Percentiles rank a stretch among this genome's conserved stretches.
These are phyloP conservation scores for Vitis rupestris DNA, from an alignment of 164 flowering plant genomes.

Conservation along the genomic window DNA sequence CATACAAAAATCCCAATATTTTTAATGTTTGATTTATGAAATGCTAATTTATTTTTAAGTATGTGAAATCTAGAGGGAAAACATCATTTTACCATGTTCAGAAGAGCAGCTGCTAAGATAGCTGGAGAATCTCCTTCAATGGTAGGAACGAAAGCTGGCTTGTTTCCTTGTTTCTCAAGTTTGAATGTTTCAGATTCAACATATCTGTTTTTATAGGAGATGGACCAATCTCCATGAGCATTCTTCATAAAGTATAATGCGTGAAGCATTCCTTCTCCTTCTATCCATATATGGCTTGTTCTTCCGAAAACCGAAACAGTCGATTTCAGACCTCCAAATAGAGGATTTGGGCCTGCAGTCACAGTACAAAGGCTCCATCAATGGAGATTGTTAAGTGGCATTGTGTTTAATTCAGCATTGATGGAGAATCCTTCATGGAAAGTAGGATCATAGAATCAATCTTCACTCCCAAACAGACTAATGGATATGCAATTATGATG, in stretches of 20 bases:
- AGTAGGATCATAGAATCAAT: no score
- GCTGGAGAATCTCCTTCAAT: conserved; percentile 52
- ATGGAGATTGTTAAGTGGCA: no score
- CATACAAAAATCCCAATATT: no score
- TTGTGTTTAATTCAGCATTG: no score
- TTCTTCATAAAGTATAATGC: conserved; percentile 40
- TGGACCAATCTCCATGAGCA: conserved; percentile 30
- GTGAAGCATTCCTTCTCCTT: conserved; percentile 80
- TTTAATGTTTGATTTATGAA: no score
- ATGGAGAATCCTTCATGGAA: no score
- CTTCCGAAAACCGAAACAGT: conserved; percentile 47
- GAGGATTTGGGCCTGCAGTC: conserved; percentile 62
- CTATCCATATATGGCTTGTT: conserved; percentile 53
- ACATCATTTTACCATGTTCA: no score
- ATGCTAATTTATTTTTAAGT: no score
- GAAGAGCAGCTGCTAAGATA: conserved; percentile 26
- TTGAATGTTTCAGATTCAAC: conserved; percentile 55
- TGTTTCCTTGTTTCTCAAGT: conserved; percentile 39
- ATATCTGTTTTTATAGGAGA: conserved; percentile 53
- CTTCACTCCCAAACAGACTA: no score
- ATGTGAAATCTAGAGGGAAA: no score
- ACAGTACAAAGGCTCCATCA: no score
- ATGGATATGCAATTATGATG: no score
- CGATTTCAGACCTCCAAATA: conserved; percentile 54
- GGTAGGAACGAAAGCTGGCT: conserved; percentile 50